Percentiles rank a stretch among this genome's conserved stretches.
These are phyloP conservation scores for Sclerotiophoma versabilis DNA, from an alignment of 2,329 filamentous ascomycete genomes.

Conservation along the genomic window DNA sequence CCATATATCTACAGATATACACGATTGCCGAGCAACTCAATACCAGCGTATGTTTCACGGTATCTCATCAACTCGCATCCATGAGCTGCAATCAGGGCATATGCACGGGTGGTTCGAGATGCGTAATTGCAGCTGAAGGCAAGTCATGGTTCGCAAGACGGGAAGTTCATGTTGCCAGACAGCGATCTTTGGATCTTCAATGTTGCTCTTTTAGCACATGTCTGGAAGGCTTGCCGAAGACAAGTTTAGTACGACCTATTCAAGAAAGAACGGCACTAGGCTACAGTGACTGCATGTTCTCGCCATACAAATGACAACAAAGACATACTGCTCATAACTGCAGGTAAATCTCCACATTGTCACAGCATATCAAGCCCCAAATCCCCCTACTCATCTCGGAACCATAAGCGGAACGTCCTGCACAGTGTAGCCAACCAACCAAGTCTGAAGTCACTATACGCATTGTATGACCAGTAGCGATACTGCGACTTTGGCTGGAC, in stretches of 20 bases:
- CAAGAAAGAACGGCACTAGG: neutral
- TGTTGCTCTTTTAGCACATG: no score
- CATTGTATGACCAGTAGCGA: conserved; percentile 2
- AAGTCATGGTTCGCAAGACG: neutral
- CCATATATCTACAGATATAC: neutral
- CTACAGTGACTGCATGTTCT: neutral
- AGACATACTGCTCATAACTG: neutral
- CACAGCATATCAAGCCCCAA: neutral
- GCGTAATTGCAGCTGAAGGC: neutral
- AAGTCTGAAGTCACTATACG: conserved; percentile 6
- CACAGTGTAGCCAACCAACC: conserved; percentile 16
- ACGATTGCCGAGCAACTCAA: neutral
- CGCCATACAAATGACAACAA: neutral
- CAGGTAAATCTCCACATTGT: neutral
- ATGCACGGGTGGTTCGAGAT: neutral
- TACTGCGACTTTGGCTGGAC: conserved; percentile 18
- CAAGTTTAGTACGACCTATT: neutral
- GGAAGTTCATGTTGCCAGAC: no score
- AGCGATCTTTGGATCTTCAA: no score
- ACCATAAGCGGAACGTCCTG: neutral
- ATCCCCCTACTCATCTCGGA: neutral
- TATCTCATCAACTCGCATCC: neutral
- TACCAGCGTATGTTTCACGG: neutral
- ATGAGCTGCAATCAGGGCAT: neutral
- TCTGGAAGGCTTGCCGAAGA: neutral